Evolutionary conservation across 345 rosid genomes (phyloP).

Genomic region (Lepidium africanum): DNA sequence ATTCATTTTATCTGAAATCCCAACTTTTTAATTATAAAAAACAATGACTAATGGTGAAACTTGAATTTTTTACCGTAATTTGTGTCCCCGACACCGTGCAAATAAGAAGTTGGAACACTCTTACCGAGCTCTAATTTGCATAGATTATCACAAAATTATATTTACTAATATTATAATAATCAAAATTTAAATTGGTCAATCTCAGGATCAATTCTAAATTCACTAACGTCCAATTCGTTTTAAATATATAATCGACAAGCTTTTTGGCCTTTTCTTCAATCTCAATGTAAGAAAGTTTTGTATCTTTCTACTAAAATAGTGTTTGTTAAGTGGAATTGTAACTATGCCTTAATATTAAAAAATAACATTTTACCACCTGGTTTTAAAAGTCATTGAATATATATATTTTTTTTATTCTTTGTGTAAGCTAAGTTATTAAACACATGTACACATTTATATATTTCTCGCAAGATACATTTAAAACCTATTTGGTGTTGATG

Average conservation of each 20-base stretch:
- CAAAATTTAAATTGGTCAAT: slow-evolving; percentile 29
- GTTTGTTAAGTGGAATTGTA: not conserved
- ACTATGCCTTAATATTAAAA: not conserved
- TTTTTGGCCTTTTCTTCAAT: slow-evolving; percentile 30
- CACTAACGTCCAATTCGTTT: slow-evolving; percentile 28
- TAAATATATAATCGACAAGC: slow-evolving; percentile 18
- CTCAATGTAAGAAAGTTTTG: slow-evolving; percentile 28
- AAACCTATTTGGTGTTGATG: no score
- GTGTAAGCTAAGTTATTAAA: not conserved
- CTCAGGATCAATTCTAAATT: not conserved
- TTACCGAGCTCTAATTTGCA: slow-evolving; percentile 21
- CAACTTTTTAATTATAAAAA: not conserved
- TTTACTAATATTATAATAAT: not conserved
- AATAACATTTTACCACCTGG: not conserved
- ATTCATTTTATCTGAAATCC: not conserved
- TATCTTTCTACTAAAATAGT: slow-evolving; percentile 20
- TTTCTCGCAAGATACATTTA: no score
- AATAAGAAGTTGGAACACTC: slow-evolving; percentile 23
- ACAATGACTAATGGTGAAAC: slow-evolving; percentile 9
- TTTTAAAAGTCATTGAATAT: not conserved
- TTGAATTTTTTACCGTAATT: slow-evolving; percentile 21
- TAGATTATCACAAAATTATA: slow-evolving; percentile 5
- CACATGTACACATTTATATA: not conserved
- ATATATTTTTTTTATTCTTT: not conserved
- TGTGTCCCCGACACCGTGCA: slow-evolving; percentile 37